These are phyloP conservation scores for Boletus semigastroideus DNA, from an alignment of 1,284 basidiomycete genomes.

Conservation along the genomic window DNA sequence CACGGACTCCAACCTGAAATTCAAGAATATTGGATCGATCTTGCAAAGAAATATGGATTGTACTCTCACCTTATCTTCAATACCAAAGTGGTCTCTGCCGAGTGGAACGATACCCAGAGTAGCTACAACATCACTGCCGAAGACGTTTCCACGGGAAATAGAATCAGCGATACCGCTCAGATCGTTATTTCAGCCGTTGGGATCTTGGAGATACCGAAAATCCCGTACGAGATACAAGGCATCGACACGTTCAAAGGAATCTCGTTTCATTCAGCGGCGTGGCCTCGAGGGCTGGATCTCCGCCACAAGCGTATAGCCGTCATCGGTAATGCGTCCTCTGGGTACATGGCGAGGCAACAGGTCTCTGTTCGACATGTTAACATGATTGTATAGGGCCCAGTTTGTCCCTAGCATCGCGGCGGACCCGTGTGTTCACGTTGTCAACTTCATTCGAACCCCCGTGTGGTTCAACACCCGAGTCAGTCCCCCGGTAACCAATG, in stretches of 20 bases:
- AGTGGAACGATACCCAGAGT: conserved; percentile 21
- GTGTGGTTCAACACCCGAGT: conserved; percentile 37
- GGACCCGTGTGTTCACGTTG: conserved; percentile 34
- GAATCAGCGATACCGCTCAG: conserved; percentile 12
- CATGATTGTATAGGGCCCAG: conserved; percentile 30
- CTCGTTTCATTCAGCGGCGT: conserved; percentile 48
- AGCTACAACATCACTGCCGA: conserved; percentile 16
- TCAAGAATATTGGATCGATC: conserved; percentile 30
- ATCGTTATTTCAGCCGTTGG: conserved; percentile 24
- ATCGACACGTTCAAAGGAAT: conserved; percentile 41
- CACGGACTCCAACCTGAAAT: conserved; percentile 34
- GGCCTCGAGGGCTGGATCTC: conserved; percentile 42
- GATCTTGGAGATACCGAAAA: conserved; percentile 18
- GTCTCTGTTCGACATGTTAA: conserved; percentile 4
- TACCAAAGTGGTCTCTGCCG: conserved; percentile 25
- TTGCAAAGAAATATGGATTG: conserved; percentile 24
- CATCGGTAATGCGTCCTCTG: conserved; percentile 53
- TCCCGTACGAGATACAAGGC: conserved; percentile 38
- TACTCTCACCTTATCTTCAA: conserved; percentile 26
- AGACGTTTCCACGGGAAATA: conserved; percentile 19
- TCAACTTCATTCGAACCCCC: conserved; percentile 37
- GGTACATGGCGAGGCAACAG: conserved; percentile 12
- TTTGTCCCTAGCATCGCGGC: conserved; percentile 35
- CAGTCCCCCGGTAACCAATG: conserved; percentile 1
- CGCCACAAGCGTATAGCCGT: conserved; percentile 45